A percentile compares a stretch with the other conserved stretches of the same genome.
Evolutionary conservation across 345 rosid genomes (phyloP).

Genomic region (Aquilaria sinensis): DNA sequence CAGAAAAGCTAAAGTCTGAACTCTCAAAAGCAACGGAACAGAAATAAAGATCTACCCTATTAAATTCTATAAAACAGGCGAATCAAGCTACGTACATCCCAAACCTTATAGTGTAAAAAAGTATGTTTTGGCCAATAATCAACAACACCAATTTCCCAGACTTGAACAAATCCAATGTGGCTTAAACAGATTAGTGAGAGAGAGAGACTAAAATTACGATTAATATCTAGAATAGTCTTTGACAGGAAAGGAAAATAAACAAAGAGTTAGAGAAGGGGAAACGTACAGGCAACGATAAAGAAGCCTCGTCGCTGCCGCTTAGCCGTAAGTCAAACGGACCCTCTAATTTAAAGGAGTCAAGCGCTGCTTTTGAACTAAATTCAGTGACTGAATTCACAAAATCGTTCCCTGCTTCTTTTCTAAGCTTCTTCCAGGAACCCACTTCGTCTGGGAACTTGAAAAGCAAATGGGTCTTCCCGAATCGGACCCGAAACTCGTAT

Average conservation of each 20-base stretch:
- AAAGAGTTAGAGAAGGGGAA: neutral
- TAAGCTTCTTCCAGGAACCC: slow-evolving; percentile 35
- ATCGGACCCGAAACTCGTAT: slow-evolving; percentile 59
- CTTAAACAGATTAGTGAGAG: neutral
- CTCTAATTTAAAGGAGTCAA: slow-evolving; percentile 40
- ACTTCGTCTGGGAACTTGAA: slow-evolving; percentile 51
- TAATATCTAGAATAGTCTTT: no score
- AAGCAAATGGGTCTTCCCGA: slow-evolving; percentile 41
- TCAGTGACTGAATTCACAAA: slow-evolving; percentile 30
- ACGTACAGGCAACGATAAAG: slow-evolving; percentile 55
- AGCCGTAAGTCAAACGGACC: slow-evolving; percentile 69
- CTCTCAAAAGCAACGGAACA: no score
- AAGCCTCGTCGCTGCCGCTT: slow-evolving; percentile 27
- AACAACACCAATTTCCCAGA: no score
- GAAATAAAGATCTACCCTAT: no score
- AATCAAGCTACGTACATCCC: no score
- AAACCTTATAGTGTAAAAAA: no score
- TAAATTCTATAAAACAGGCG: no score
- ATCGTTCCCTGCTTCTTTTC: slow-evolving; percentile 19
- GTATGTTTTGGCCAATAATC: no score
- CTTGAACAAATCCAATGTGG: no score
- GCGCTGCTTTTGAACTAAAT: slow-evolving; percentile 30
- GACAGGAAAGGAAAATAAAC: no score
- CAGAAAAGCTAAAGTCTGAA: no score
- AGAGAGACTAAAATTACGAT: no score